phyloP scores from a whole-genome alignment of 177 flowering plant species.

The Vitis hybrid region DNA sequence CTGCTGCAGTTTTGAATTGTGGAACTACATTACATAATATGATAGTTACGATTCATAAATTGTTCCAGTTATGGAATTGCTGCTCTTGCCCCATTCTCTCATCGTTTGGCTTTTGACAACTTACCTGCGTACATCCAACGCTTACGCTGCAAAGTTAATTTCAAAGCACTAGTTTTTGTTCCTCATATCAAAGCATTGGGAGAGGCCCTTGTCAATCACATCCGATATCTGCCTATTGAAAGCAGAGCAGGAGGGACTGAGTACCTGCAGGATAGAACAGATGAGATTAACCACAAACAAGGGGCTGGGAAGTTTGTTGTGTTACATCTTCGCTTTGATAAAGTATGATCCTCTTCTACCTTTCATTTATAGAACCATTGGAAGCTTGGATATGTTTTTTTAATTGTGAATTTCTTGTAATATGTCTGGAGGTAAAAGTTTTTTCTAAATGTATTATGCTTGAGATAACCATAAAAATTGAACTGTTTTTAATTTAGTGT shows the following conservation, averaged over 20 bases:
- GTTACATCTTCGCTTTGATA: conserved; percentile 95
- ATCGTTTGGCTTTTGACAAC: conserved; percentile 87
- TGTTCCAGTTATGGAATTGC: conserved; percentile 82
- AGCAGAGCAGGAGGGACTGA: conserved; percentile 21
- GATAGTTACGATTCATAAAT: neutral
- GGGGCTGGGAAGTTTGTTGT: conserved; percentile 73
- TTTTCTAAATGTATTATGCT: neutral
- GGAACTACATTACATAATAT: neutral
- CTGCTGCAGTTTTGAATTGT: neutral
- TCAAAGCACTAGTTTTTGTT: conserved; percentile 78
- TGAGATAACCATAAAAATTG: neutral
- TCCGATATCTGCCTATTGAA: conserved; percentile 43
- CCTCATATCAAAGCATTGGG: conserved; percentile 74
- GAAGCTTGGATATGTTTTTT: neutral
- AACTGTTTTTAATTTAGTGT: neutral
- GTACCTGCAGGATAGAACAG: conserved; percentile 25
- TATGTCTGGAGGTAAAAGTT: too few species aligned
- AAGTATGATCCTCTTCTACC: conserved; percentile 44
- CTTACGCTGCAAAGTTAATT: conserved; percentile 91
- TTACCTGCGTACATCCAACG: conserved; percentile 76
- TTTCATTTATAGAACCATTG: neutral
- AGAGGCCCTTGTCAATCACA: conserved; percentile 69
- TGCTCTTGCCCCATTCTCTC: conserved; percentile 96
- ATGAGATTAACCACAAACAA: conserved; percentile 19
- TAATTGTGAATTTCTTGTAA: too few species aligned